These are phyloP conservation scores for Neocallimastix lanati DNA, from an alignment of 192 early-diverging fungal species.

Conservation along the genomic window DNA sequence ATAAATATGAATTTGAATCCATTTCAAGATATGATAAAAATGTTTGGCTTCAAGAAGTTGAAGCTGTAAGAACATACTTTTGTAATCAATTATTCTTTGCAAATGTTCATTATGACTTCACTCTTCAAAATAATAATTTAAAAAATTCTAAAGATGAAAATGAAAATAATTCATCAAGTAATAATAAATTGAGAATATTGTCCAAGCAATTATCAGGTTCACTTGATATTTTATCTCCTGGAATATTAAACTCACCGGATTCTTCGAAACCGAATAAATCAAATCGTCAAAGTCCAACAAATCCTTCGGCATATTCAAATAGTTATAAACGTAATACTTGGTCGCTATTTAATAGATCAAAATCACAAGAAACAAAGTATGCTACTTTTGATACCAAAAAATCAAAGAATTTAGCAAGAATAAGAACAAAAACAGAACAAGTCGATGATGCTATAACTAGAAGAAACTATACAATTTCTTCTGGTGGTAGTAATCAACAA, in stretches of 20 bases:
- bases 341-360: not conserved
- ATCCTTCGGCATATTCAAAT: not conserved
- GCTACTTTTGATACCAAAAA: not conserved
- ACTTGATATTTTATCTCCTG: not conserved
- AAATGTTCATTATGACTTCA: not conserved
- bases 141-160: not conserved
- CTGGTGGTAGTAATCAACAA: not conserved
- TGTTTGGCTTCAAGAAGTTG: conserved; percentile 21
- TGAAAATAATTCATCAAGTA: not conserved
- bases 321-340: not conserved
- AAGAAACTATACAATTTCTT: not conserved
- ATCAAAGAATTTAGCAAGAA: not conserved
- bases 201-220: not conserved
- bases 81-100: conserved; percentile 1
- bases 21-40: conserved; percentile 24
- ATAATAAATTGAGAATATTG: not conserved
- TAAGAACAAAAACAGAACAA: not conserved
- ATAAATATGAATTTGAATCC: conserved; percentile 16
- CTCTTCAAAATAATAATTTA: not conserved
- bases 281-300: not conserved
- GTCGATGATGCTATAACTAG: not conserved
- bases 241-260: not conserved
- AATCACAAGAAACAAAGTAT: not conserved
- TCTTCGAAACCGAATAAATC: not conserved
- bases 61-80: conserved; percentile 13